Evolutionary conservation across 306 rosid genomes (phyloP), one percentile per base, ranked within the genome.

Genomic region (Castanospermum australe): DNA sequence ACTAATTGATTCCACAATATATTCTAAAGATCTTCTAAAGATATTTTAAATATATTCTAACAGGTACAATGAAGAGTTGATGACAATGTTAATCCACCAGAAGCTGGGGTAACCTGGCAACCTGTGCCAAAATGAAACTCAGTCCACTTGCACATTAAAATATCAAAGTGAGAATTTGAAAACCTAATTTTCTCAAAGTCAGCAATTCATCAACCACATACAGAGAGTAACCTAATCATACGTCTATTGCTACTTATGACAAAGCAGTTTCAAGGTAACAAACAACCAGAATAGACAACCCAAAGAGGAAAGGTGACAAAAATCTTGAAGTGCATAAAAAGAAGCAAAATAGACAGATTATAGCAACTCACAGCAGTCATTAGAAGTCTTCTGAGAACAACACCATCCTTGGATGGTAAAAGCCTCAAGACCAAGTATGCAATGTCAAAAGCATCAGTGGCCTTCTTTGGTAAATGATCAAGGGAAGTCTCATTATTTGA

Each of bases 301-400:
- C 54, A 56, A 24, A 68, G 6, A 75, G 39, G 72, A 63, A 76
- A 28, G 51, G 63, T 7, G 62, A 44, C 36, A 56, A 75, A 75
- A 51, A 73, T 73, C 63, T 45, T 45, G 41, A 62, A 78, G 74
- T 10, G 41, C 73, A 70, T 52, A 54, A 35, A 35, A 59, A 48
- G n/a, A 30, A 6, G 18, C 50, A 32, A 18, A 54, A 42, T 48
- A 50, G 36, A 57, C 35, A 61, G 64, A 56, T 67, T 48, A 75
- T 57, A 71, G 79, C 63, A 76, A 91, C 99, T 91, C 80, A 95
- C 99, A 6, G 91, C 98, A 76, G 95, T 95, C 97, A 95, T 95
- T 78, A 92, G 83, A 75, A 95, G 99, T 83, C 99, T 90, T 88
- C 99, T 88, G 67, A 95, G 89, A 85, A 84, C 93, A 44, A 81